phyloP scores from a whole-genome alignment of 768 basidiomycete species.

The Rhizopogon rudus region DNA sequence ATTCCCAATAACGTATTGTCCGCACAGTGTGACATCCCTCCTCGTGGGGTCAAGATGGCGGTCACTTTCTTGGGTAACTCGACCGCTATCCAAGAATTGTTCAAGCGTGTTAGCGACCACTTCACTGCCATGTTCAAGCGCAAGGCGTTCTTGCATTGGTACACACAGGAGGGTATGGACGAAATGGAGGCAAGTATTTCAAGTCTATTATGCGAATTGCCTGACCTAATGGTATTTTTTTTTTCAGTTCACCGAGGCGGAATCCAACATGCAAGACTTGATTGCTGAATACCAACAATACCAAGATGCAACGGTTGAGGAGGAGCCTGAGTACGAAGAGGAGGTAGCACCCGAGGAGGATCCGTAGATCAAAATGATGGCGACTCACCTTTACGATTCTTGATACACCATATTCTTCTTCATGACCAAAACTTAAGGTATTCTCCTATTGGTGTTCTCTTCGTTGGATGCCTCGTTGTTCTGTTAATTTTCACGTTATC shows the following conservation, averaged over 20 bases:
- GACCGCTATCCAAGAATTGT: slow-evolving; percentile 94
- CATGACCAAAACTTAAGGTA: slow-evolving; percentile 32
- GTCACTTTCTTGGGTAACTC: slow-evolving; percentile 98
- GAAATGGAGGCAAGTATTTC: slow-evolving; percentile 75
- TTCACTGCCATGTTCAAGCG: slow-evolving; percentile 99
- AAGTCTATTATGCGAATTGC: background rate
- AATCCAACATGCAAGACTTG: slow-evolving; percentile 99
- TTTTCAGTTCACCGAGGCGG: slow-evolving; percentile 88
- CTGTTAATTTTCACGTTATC: slow-evolving; percentile 25
- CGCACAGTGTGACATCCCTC: slow-evolving; percentile 97
- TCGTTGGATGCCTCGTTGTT: slow-evolving; percentile 22
- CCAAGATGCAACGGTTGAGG: slow-evolving; percentile 90
- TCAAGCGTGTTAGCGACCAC: slow-evolving; percentile 98
- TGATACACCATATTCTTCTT: slow-evolving; percentile 13
- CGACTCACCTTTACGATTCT: slow-evolving; percentile 13
- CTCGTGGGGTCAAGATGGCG: slow-evolving; percentile 93
- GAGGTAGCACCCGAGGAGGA: slow-evolving; percentile 62
- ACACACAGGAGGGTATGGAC: slow-evolving; percentile 99
- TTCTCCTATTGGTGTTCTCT: slow-evolving; percentile 26
- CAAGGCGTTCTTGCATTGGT: slow-evolving; percentile 99
- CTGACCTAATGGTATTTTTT: slow-evolving; percentile 3
- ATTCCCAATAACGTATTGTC: slow-evolving; percentile 99
- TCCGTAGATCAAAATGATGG: slow-evolving; percentile 30
- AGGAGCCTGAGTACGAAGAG: slow-evolving; percentile 88
- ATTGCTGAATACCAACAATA: slow-evolving; percentile 98